Base-by-base conservation (phyloP, 2,329 filamentous ascomycete genomes). In the Torrubiellomyces zombiae region DNA sequence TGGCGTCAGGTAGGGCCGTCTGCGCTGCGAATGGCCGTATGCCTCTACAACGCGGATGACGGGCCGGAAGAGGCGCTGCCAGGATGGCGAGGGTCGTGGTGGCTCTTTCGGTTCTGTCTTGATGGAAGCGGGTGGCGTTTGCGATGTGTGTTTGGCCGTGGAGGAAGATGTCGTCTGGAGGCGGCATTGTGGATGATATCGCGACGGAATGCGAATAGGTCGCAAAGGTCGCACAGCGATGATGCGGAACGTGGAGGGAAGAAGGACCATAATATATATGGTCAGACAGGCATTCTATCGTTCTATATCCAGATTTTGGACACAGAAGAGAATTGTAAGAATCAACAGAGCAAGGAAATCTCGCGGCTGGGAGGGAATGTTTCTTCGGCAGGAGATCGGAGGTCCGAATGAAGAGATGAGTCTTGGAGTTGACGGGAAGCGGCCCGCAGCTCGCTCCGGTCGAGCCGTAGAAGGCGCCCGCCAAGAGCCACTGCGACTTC, bases 1-100 rank as follows among this genome's bases (percentile, higher is more conserved):
- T 55, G 94, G 85, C 7, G 81, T 91, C n/a, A 64, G 53, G 42
- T 81, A 79, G 0, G 86, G 85, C 24, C 74, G 59, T 24, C 65
- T 63, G 25, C 67, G 57, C 51, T 93, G 82, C 23, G 72, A 67
- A 13, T 73, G 64, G 10, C 66, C 72, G 44, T 89, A 93, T 0
- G 61, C 61, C 34, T 60, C 48, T 12, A 59, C 60, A 0, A 54
- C 51, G 17, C 53, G 51, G 3, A 67, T 69, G 27, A 74, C 29
- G 3, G 67, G 67, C 0, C 67, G 67, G 3, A 74, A 51, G 1
- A 66, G 55, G 38, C 63, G 58, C 66, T 67, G 72, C 20, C 71
- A 35, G 3, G 61, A 52, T 17, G 27, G 14, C 6, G 21, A 7
- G 18, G 27, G 15, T 19, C 24, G 13, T 6, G 23, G 18, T 6